Percentiles rank a stretch among this genome's conserved stretches.
Evolutionary conservation across 2,329 filamentous ascomycete genomes (phyloP).

Genomic region (Ramularia collo-cygni): DNA sequence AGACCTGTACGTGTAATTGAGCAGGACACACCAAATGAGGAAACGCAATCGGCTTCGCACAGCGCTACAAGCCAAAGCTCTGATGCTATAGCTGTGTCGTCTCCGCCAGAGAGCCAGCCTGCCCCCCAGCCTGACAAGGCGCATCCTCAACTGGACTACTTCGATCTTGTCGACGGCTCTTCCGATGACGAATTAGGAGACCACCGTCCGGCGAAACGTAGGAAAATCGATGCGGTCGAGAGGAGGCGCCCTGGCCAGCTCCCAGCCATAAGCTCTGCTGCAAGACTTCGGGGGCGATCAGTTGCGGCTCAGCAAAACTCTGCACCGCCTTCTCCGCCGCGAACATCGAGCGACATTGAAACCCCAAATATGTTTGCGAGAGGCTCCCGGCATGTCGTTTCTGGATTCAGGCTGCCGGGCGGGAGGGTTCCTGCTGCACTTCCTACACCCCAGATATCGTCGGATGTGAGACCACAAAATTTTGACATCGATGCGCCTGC

Average conservation of each 20-base stretch:
- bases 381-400: conserved; percentile 1
- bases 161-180: neutral
- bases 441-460: conserved; percentile 27
- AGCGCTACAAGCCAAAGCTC: neutral
- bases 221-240: conserved; percentile 1
- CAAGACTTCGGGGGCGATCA: neutral
- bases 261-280: neutral
- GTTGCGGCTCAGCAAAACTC: conserved; percentile 26
- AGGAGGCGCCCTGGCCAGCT: too few species aligned
- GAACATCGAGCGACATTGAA: conserved; percentile 17
- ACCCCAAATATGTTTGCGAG: conserved; percentile 1
- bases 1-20: conserved; percentile 35
- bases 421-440: conserved; percentile 20
- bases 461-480: conserved; percentile 13
- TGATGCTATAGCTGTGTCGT: neutral
- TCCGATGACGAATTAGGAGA: conserved; percentile 3
- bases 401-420: conserved; percentile 19
- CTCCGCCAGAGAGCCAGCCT: neutral
- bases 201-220: conserved; percentile 5
- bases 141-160: neutral
- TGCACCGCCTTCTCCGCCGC: conserved; percentile 38
- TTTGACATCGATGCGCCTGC: conserved; percentile 8
- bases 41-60: conserved; percentile 8
- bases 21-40: conserved; percentile 9
- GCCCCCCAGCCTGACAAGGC: neutral